These are phyloP conservation scores for Backusella australiensis DNA, from an alignment of 192 early-diverging fungal genomes.

Conservation along the genomic window DNA sequence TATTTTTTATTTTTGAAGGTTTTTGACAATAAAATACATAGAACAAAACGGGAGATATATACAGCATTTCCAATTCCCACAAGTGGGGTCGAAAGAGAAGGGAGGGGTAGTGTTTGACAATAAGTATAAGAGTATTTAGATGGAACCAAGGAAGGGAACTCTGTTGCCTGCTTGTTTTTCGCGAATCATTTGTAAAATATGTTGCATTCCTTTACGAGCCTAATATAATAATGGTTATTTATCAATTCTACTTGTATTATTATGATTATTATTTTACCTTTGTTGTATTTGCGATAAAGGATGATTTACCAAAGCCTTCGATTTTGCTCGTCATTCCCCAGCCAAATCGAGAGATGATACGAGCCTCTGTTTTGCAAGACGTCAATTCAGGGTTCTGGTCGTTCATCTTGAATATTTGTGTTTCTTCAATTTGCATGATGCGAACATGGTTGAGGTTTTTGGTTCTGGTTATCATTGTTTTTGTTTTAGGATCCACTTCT, in stretches of 20 bases:
- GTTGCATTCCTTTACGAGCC: conserved; percentile 28
- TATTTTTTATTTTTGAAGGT: not conserved
- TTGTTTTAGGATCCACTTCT: conserved; percentile 71
- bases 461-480: conserved; percentile 79
- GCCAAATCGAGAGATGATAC: conserved; percentile 85
- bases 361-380: conserved; percentile 75
- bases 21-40: conserved; percentile 8
- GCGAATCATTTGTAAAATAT: conserved; percentile 30
- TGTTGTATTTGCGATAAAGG: conserved; percentile 78
- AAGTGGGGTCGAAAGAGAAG: not conserved
- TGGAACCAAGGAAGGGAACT: not conserved
- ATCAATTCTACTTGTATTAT: not conserved
- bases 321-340: conserved; percentile 81
- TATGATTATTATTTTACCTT: conserved; percentile 37
- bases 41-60: not conserved
- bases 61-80: not conserved
- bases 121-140: not conserved
- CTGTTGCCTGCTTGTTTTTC: conserved; percentile 19
- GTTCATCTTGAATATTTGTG: conserved; percentile 68
- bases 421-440: conserved; percentile 91
- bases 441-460: conserved; percentile 93
- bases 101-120: not conserved
- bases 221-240: not conserved
- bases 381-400: conserved; percentile 59
- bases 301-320: conserved; percentile 84